These are phyloP conservation scores for Oryza meridionalis DNA, from an alignment of 176 grass and related monocot species.

Conservation along the genomic window DNA sequence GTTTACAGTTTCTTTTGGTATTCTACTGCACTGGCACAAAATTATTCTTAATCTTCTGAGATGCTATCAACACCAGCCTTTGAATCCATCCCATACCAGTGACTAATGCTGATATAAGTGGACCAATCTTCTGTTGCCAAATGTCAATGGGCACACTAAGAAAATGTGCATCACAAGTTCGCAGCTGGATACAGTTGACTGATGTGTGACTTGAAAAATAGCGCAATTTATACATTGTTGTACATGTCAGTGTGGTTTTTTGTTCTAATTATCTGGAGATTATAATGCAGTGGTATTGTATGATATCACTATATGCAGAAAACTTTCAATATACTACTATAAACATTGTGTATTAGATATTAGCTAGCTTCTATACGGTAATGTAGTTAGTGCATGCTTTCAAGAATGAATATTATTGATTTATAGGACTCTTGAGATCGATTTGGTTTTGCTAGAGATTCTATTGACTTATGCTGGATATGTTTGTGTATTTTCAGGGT, in stretches of 20 bases:
- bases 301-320: slow-evolving; percentile 11
- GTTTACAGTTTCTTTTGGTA: neutral
- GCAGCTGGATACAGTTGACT: slow-evolving; percentile 22
- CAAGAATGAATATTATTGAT: slow-evolving; percentile 23
- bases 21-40: neutral
- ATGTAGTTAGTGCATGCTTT: slow-evolving; percentile 23
- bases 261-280: slow-evolving; percentile 20
- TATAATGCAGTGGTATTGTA: slow-evolving; percentile 12
- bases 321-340: slow-evolving; percentile 6
- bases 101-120: slow-evolving; percentile 17
- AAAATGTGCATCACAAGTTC: slow-evolving; percentile 32
- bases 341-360: slow-evolving; percentile 28
- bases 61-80: neutral
- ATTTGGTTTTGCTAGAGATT: slow-evolving; percentile 35
- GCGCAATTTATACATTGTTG: neutral
- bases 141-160: neutral
- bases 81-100: neutral
- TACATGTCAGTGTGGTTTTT: slow-evolving; percentile 4
- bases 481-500: slow-evolving; percentile 72
- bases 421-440: slow-evolving; percentile 19
- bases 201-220: neutral
- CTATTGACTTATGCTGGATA: slow-evolving; percentile 43
- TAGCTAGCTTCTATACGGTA: slow-evolving; percentile 26
- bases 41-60: neutral
- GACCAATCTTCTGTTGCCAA: slow-evolving; percentile 15